Evolutionary conservation across 768 basidiomycete genomes (phyloP), one percentile per base, ranked within the genome.

Genomic region (Dendrothele bispora): DNA sequence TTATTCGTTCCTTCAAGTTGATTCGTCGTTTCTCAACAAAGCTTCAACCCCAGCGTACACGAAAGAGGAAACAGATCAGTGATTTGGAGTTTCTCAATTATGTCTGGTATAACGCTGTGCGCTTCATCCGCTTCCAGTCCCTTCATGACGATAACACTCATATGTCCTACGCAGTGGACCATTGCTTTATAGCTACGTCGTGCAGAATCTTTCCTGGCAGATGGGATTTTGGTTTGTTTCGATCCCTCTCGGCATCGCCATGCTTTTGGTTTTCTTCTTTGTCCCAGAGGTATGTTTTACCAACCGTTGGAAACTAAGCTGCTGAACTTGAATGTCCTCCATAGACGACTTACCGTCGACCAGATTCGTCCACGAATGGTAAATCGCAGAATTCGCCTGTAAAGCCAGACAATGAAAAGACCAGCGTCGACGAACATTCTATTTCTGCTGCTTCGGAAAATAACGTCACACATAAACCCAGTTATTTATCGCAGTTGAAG

Each of bases 171-270:
- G n/a, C 48, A 69, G 72, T 17, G 70, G 72, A 0, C 72, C 73
- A 0, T 55, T 75, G 29, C 61, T 77, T n/a, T 74, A 72, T 52
- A 72, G 74, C 49, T 73, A 72, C 53, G 72, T 75, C n/a, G 66
- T 74, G 12, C 64, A 71, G 46, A 71, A 72, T 48, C 43, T 69
- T 21, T 64, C 72, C 3, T 70, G 72, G 70, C 65, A 72, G 41
- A 68, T 68, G 67, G 70, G 71, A 15, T 77, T 75, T 55, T 77
- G 74, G 74, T 70, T 74, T 49, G 67, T 75, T n/a, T 63, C 65
- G 24, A 75, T 75, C 37, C 66, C 69, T 1, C 58, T 73, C 17
- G 72, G 73, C 7, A 47, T 75, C 12, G 58, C 59, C 4, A 53
- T 69, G 8, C 36, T 72, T n/a, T 46, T 64, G 6, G 64, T 74